phyloP scores from a whole-genome alignment of 805 yeast species.

The Suhomyces kilbournensis region DNA sequence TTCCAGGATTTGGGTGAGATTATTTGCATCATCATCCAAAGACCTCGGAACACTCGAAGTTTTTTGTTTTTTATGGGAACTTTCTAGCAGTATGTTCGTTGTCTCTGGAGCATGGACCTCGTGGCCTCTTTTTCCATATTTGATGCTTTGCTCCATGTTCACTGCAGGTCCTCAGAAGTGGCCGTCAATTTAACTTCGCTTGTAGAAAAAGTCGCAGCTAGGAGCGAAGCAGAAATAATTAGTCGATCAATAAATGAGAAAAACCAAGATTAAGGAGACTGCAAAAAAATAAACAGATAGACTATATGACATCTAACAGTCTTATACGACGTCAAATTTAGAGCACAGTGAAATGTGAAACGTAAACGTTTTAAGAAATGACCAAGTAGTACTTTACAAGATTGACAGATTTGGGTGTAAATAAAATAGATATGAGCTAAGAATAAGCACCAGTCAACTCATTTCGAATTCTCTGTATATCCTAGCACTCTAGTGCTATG shows the following conservation, averaged over 20 bases:
- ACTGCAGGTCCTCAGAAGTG: background rate
- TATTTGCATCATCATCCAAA: conserved; percentile 3
- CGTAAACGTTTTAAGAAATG: too few species aligned
- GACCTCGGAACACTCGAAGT: conserved; percentile 1
- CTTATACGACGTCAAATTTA: background rate
- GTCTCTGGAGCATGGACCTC: conserved; percentile 15
- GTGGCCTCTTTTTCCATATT: conserved; percentile 9
- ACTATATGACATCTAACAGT: background rate
- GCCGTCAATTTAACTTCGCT: background rate
- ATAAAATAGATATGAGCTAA: background rate
- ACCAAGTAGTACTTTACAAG: background rate
- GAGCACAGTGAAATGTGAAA: too few species aligned
- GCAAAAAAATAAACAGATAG: background rate
- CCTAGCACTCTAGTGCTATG: background rate
- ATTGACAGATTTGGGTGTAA: background rate
- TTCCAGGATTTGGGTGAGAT: background rate
- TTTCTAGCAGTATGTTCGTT: conserved; percentile 11
- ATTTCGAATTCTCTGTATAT: background rate
- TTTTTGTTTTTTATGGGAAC: conserved; percentile 1
- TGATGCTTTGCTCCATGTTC: conserved; percentile 2
- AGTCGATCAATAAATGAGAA: background rate
- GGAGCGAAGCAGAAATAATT: background rate
- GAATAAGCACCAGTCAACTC: too few species aligned
- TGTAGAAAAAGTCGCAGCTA: background rate
- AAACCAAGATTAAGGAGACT: background rate